Conservation (phyloP, 2,329 filamentous ascomycete species). For the Raffaelea ambrosiae region DNA sequence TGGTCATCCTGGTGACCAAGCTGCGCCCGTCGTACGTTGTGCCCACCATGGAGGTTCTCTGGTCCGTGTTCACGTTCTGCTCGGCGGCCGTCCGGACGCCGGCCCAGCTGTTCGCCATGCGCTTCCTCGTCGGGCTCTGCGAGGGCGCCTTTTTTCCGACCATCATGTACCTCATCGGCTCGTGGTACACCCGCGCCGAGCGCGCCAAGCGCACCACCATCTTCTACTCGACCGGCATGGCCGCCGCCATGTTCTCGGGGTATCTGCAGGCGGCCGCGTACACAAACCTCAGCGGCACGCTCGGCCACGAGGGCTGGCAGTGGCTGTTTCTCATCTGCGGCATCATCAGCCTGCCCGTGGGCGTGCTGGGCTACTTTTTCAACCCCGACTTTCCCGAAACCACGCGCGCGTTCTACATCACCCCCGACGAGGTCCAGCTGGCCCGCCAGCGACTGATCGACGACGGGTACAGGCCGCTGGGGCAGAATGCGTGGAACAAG, state of each 20-base stretch:
- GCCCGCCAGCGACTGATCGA: constrained; percentile 4
- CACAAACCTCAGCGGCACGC: background rate
- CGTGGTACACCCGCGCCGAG: constrained; percentile 53
- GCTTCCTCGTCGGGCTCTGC: constrained; percentile 45
- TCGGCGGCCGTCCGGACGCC: constrained; percentile 9
- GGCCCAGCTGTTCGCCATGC: constrained; percentile 32
- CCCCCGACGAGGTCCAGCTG: constrained; percentile 1
- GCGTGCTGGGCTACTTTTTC: constrained; percentile 14
- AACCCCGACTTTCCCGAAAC: constrained; percentile 10
- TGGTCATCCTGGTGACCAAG: constrained; percentile 2
- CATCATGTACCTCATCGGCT: constrained; percentile 34
- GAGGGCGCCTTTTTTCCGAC: constrained; percentile 47
- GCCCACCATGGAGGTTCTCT: constrained; percentile 9
- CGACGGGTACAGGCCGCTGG: constrained; percentile 4
- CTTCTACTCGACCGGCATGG: constrained; percentile 51
- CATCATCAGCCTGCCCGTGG: constrained; percentile 13
- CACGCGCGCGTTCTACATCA: constrained; percentile 7
- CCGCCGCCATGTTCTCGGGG: constrained; percentile 26
- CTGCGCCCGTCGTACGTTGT: constrained; percentile 7
- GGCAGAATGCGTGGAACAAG: constrained; percentile 1
- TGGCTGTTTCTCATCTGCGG: constrained; percentile 31
- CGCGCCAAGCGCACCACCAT: constrained; percentile 54
- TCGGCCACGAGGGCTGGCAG: background rate
- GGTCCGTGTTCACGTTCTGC: constrained; percentile 15
- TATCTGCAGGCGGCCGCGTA: constrained; percentile 26